These are phyloP conservation scores for Tuber umbilicatum DNA, from an alignment of 495 filamentous ascomycete species.

Conservation along the genomic window DNA sequence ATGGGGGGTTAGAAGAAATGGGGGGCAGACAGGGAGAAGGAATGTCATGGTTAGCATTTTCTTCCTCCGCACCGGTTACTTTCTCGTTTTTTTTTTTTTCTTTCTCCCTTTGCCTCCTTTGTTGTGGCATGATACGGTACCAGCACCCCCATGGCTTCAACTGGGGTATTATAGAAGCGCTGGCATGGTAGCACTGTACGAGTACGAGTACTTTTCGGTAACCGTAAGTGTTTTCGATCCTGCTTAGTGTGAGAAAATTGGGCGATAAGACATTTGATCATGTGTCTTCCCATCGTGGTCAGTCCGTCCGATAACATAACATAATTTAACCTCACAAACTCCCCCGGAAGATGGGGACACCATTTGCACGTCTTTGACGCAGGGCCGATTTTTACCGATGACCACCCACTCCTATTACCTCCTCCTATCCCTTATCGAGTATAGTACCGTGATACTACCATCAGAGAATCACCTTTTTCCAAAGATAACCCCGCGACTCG, in stretches of 20 bases:
- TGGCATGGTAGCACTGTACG: neutral
- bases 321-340: neutral
- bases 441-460: too few species aligned
- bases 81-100: neutral
- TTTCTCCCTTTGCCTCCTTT: neutral
- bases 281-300: neutral
- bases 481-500: neutral
- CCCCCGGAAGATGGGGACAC: neutral
- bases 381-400: neutral
- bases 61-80: neutral
- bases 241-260: neutral
- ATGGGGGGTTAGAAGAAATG: too few species aligned
- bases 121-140: neutral
- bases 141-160: neutral
- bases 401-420: neutral
- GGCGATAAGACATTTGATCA: neutral
- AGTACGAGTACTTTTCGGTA: neutral
- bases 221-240: neutral
- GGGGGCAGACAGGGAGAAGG: neutral
- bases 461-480: neutral
- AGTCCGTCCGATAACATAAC: neutral
- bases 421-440: neutral
- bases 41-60: neutral
- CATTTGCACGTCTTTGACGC: neutral
- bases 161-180: neutral